Percentiles rank a stretch among this genome's conserved stretches.
Conservation (phyloP, 1,284 basidiomycete species). For the Cryptococcus sp. region DNA sequence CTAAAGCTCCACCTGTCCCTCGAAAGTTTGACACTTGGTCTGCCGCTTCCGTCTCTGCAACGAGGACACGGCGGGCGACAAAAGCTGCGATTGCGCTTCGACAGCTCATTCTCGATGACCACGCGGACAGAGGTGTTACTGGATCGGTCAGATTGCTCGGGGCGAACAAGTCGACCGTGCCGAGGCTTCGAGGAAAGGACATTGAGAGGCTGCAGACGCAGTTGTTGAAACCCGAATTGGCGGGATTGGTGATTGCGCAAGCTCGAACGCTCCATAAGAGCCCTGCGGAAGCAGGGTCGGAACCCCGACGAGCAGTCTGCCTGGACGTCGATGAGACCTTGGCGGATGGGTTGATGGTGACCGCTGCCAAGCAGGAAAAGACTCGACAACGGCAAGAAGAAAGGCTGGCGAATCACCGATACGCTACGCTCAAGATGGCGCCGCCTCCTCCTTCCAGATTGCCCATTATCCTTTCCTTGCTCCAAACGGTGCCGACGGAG, state of each 20-base stretch:
- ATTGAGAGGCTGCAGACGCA: constrained; percentile 13
- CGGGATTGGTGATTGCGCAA: constrained; percentile 11
- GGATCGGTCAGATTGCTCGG: background rate
- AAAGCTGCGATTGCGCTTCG: constrained; percentile 15
- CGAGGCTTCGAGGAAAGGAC: constrained; percentile 14
- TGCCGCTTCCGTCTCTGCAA: background rate
- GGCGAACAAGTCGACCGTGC: constrained; percentile 1
- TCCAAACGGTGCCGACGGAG: constrained; percentile 1
- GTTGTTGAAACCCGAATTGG: constrained; percentile 14
- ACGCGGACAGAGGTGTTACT: no score
- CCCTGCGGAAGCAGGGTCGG: constrained; percentile 1
- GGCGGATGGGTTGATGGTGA: constrained; percentile 9
- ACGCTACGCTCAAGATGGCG: constrained; percentile 6
- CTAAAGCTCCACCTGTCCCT: background rate
- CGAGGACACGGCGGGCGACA: constrained; percentile 7
- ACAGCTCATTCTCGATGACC: constrained; percentile 10
- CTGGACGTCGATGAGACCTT: constrained; percentile 11
- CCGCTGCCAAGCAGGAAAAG: constrained; percentile 5
- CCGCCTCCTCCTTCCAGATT: constrained; percentile 7
- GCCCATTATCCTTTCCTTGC: constrained; percentile 14
- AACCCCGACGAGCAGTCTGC: constrained; percentile 15
- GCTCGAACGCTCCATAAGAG: constrained; percentile 6
- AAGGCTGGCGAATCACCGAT: constrained; percentile 2
- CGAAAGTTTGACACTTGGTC: background rate
- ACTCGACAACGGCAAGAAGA: background rate